Base-by-base conservation (phyloP, 805 yeast genomes). In the Saturnispora sanitii region DNA sequence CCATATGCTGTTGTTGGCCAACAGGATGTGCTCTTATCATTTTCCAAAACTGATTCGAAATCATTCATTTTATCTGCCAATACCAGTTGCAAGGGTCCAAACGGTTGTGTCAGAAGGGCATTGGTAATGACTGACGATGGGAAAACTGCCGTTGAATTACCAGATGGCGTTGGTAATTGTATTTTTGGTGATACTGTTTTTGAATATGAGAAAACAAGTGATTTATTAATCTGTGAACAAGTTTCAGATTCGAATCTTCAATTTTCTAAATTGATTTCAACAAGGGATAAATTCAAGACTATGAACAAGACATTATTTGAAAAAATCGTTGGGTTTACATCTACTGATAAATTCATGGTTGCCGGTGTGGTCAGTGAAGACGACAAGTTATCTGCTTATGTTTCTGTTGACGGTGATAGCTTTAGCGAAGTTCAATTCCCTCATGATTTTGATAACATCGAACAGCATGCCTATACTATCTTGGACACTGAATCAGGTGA, bases 381-480 rank as follows among this genome's bases (percentile, higher is more conserved):
- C 19, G 65, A 66, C 2, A 66, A 75, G 6, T 62, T 87, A 40
- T 68, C 70, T 38, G 90, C 94, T 0, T 71, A 68, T 49, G 86
- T 86, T 1, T 78, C 96, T 1, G 71, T 76, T 15, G 90, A 90
- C 59, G 97, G 97, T 16, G 46, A 53, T 4, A 66, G 61, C 8
- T 92, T 79, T 68, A 85, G 95, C 0, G 81, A 74, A 43, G 92
- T 92, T 0, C 68, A 72, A 44, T 80, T 86, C 60, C 97, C 98
- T 2, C 72, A 74, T 28, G 62, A 69, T 48, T 65, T 82, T 49
- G 61, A 70, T 6, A 75, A 80, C 19, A 73, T 73, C 33, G 66
- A 68, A 27, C 79, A 78, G 47, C 75, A 73, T 45, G 83, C 86
- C 0, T 87, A 84, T 60, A 88, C 96, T 0, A 71, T 90, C 19